These are phyloP conservation scores for Helicocarpus griseus DNA, from an alignment of 2,329 filamentous ascomycete species.

Conservation along the genomic window DNA sequence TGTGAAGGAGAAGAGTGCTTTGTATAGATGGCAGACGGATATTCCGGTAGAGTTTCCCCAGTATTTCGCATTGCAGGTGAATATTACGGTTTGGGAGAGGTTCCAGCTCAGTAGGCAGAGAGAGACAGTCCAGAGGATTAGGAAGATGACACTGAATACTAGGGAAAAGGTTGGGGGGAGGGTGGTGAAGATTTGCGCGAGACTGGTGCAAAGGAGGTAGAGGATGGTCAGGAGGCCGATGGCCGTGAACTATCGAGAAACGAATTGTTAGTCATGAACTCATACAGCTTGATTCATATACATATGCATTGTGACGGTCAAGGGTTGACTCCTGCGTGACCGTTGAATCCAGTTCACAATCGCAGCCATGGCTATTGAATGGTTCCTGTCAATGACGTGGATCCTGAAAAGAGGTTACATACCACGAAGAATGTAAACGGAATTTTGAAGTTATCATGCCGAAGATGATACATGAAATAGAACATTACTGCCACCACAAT, in stretches of 20 bases:
- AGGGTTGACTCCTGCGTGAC: too few relatives aligned
- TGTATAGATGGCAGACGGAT: constrained; percentile 49
- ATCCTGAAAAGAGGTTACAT: constrained; percentile 16
- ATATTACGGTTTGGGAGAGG: constrained; percentile 42
- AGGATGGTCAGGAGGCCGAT: constrained; percentile 44
- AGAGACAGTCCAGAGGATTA: constrained; percentile 43
- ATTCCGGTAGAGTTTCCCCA: constrained; percentile 49
- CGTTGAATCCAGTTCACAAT: too few relatives aligned
- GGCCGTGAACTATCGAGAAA: constrained; percentile 37
- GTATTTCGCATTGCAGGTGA: constrained; percentile 40
- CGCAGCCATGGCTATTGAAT: too few relatives aligned
- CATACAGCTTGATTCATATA: background rate
- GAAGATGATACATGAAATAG: constrained; percentile 48
- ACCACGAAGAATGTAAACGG: constrained; percentile 54
- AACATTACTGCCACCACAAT: constrained; percentile 36
- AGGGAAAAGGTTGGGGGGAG: constrained; percentile 45
- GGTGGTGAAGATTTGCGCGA: constrained; percentile 42
- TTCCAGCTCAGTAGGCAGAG: constrained; percentile 46
- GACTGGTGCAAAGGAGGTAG: constrained; percentile 38
- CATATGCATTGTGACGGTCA: too few relatives aligned
- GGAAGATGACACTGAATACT: constrained; percentile 38
- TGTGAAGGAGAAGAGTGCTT: constrained; percentile 49
- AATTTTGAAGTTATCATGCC: constrained; percentile 40
- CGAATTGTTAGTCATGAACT: background rate
- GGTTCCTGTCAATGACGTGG: too few relatives aligned